phyloP scores from a whole-genome alignment of 73 alveolate genomes.

The Paramecium primaurelia region DNA sequence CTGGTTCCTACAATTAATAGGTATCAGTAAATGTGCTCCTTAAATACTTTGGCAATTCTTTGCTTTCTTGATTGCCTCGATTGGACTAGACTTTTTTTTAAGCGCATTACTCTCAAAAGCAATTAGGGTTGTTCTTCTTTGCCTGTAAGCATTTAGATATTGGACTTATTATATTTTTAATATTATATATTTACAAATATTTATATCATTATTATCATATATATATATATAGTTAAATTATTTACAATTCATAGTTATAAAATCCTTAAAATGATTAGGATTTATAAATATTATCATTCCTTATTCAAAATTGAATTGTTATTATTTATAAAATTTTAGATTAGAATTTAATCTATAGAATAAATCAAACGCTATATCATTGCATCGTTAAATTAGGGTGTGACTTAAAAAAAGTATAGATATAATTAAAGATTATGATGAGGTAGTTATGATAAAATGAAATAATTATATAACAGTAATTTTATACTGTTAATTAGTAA shows the following conservation, averaged over 20 bases:
- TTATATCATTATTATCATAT: not conserved
- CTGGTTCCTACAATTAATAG: not conserved
- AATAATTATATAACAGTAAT: no score
- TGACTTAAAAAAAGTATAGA: no score
- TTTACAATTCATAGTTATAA: not conserved
- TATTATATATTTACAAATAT: not conserved
- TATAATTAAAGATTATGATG: no score
- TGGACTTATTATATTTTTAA: not conserved
- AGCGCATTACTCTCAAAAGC: not conserved
- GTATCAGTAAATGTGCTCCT: conserved; percentile 31
- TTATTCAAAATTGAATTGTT: not conserved
- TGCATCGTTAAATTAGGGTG: no score
- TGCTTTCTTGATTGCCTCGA: not conserved
- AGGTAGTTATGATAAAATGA: no score
- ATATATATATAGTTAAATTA: not conserved
- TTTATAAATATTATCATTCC: not conserved
- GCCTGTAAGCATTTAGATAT: not conserved
- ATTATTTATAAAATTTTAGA: not conserved
- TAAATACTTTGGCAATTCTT: conserved; percentile 5
- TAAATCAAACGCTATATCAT: no score
- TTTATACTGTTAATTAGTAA: no score
- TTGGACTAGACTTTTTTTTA: not conserved
- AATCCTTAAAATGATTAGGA: not conserved
- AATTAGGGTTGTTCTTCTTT: not conserved
- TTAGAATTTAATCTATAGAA: not conserved